Evolutionary conservation across 2,329 filamentous ascomycete genomes (phyloP), one percentile per base, ranked within the genome.

Genomic region (Aspergillus tubingensis): DNA sequence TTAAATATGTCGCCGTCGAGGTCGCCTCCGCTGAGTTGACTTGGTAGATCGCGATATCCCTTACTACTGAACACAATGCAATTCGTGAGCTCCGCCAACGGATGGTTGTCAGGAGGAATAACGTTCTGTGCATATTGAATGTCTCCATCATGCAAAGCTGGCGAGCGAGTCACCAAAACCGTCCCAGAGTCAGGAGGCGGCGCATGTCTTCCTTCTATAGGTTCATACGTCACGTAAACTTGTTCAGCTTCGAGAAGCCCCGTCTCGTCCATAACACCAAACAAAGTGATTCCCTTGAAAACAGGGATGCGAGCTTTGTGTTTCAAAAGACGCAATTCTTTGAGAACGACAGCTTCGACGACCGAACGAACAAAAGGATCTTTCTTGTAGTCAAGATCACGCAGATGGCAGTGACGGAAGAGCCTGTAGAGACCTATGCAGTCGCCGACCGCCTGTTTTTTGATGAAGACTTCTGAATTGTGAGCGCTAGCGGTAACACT

Each of bases 261-360:
- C 0, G 90, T 92, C 73, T 96, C 91, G 63, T 96, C 92, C 85
- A 95, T 90, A 54, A 96, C 82, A 0, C 92, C 92, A 66, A 92
- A 92, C 0, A 96, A 80, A 0, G 91, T 92, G n/a, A 88, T 83
- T 0, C 90, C 92, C 15, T 88, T 73, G 0, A 83, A 74, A 0
- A 96, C 84, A 0, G 85, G 88, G 36, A 96, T 95, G 1, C 91
- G 85, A 0, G 90, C 86, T 57, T 88, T 89, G 75, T 95, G 87
- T 72, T 96, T 96, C 39, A 96, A 77, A 27, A 90, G 81, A 3
- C 91, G 85, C 3, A 96, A 78, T 65, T 90, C 88, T 1, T 84
- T 80, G n/a, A 95, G 77, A 0, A 93, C 81, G 7, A 87, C 81
- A 8, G 91, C 83, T 67, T 95, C 89, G 0, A 95, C 82, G 0